phyloP scores from a whole-genome alignment of 2,329 filamentous ascomycete genomes.

The Pyrenophora graminea region DNA sequence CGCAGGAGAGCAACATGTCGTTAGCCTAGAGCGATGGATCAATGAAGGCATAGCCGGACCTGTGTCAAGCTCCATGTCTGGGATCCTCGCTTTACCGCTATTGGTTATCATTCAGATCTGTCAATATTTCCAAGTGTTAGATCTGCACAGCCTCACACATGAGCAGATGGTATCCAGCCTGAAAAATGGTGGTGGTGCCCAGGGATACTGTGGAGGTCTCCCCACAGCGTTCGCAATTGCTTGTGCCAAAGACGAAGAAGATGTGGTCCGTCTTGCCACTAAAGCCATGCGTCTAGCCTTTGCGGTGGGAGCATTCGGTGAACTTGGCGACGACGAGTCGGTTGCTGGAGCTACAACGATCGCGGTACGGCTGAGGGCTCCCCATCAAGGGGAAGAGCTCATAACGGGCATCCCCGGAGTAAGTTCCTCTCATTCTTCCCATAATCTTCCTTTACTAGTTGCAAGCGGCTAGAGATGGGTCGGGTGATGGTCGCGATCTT shows the following conservation, averaged over 20 bases:
- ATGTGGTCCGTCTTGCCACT: conserved; percentile 15
- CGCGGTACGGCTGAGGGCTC: conserved; percentile 20
- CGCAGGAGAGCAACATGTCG: conserved; percentile 7
- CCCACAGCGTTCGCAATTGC: conserved; percentile 19
- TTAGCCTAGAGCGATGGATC: conserved; percentile 18
- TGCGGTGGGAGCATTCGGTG: conserved; percentile 18
- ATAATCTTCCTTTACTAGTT: background rate
- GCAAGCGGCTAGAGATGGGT: background rate
- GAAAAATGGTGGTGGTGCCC: conserved; percentile 18
- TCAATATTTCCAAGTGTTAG: conserved; percentile 29
- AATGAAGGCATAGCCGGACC: conserved; percentile 15
- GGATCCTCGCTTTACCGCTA: conserved; percentile 22
- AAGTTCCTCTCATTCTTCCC: conserved; percentile 2
- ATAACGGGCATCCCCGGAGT: conserved; percentile 21
- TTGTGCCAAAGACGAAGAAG: conserved; percentile 19
- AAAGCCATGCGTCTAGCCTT: conserved; percentile 17
- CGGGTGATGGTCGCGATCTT: background rate
- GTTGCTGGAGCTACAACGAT: conserved; percentile 21
- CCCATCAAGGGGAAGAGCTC: conserved; percentile 22
- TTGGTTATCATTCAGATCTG: conserved; percentile 24
- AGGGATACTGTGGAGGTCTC: conserved; percentile 20
- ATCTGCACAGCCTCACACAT: conserved; percentile 14
- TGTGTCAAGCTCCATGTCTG: conserved; percentile 18
- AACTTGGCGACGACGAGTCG: conserved; percentile 21
- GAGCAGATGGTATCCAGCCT: conserved; percentile 12